Percentiles rank a stretch among this genome's conserved stretches.
phyloP scores from a whole-genome alignment of 2,329 filamentous ascomycete species.

The Verticillium nonalfalfae region DNA sequence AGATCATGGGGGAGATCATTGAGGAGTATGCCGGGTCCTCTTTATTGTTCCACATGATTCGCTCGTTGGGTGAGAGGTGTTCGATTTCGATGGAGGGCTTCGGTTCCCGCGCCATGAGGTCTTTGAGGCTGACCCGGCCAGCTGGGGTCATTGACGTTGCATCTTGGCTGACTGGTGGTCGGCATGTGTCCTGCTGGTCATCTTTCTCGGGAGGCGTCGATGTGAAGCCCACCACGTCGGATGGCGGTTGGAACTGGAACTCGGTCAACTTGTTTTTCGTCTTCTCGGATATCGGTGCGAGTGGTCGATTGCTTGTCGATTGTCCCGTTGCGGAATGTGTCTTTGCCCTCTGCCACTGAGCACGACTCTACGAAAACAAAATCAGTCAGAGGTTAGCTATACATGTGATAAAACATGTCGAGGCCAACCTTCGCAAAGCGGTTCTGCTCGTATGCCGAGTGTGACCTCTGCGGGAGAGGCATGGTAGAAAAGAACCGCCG shows the following conservation, averaged over 20 bases:
- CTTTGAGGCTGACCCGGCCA: slow-evolving; percentile 43
- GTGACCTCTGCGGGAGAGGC: slow-evolving; percentile 31
- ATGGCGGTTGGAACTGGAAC: slow-evolving; percentile 42
- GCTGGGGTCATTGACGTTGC: slow-evolving; percentile 10
- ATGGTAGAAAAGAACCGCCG: slow-evolving; percentile 12
- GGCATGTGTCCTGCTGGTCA: background rate
- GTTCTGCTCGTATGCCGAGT: slow-evolving; percentile 20
- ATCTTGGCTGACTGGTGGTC: slow-evolving; percentile 1
- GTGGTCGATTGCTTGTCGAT: slow-evolving; percentile 25
- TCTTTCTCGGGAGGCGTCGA: background rate
- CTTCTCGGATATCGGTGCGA: slow-evolving; percentile 46
- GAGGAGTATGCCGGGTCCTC: slow-evolving; percentile 32
- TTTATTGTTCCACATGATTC: slow-evolving; percentile 53
- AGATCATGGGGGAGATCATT: slow-evolving; percentile 40
- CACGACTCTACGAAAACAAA: slow-evolving; percentile 23
- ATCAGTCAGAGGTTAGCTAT: slow-evolving; percentile 4
- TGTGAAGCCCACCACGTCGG: background rate
- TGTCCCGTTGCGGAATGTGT: slow-evolving; percentile 38
- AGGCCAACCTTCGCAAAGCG: slow-evolving; percentile 23
- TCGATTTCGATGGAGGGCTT: slow-evolving; percentile 23
- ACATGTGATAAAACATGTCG: slow-evolving; percentile 3
- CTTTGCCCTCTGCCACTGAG: slow-evolving; percentile 48
- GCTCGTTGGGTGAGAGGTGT: slow-evolving; percentile 52
- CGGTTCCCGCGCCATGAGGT: slow-evolving; percentile 37
- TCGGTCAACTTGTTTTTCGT: slow-evolving; percentile 55